These are phyloP conservation scores for Ceratobasidium papillatum DNA, from an alignment of 1,284 basidiomycete species.

Conservation along the genomic window DNA sequence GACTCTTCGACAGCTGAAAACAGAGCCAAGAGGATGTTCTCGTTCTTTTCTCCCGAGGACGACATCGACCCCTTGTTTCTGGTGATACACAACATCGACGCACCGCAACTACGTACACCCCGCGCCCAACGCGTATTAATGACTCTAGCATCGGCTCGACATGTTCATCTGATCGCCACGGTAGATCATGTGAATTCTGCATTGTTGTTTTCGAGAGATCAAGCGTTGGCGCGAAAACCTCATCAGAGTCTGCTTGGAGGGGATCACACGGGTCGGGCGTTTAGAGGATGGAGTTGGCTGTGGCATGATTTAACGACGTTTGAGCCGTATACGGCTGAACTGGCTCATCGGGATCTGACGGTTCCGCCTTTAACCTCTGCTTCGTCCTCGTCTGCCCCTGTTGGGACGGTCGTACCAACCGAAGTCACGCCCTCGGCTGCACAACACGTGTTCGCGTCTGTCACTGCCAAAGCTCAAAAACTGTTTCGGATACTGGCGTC, in stretches of 20 bases:
- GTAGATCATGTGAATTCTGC: constrained; percentile 86
- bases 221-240: constrained; percentile 64
- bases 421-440: constrained; percentile 83
- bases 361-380: constrained; percentile 56
- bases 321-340: constrained; percentile 80
- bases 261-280: constrained; percentile 58
- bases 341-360: constrained; percentile 70
- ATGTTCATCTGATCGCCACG: constrained; percentile 82
- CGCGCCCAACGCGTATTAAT: constrained; percentile 71
- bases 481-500: constrained; percentile 74
- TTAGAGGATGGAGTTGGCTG: constrained; percentile 67
- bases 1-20: constrained; percentile 57
- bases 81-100: constrained; percentile 88
- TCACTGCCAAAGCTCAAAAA: constrained; percentile 85
- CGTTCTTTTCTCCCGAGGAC: constrained; percentile 60
- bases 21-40: constrained; percentile 69
- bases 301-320: constrained; percentile 91
- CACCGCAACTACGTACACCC: constrained; percentile 68
- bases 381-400: constrained; percentile 57
- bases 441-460: constrained; percentile 81
- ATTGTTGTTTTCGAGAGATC: constrained; percentile 75
- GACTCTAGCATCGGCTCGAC: constrained; percentile 71
- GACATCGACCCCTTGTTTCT: constrained; percentile 64
- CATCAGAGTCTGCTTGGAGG: constrained; percentile 14
- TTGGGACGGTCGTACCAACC: constrained; percentile 49